These are phyloP conservation scores for Trichoderma virens DNA, from an alignment of 495 filamentous ascomycete genomes.

Conservation along the genomic window DNA sequence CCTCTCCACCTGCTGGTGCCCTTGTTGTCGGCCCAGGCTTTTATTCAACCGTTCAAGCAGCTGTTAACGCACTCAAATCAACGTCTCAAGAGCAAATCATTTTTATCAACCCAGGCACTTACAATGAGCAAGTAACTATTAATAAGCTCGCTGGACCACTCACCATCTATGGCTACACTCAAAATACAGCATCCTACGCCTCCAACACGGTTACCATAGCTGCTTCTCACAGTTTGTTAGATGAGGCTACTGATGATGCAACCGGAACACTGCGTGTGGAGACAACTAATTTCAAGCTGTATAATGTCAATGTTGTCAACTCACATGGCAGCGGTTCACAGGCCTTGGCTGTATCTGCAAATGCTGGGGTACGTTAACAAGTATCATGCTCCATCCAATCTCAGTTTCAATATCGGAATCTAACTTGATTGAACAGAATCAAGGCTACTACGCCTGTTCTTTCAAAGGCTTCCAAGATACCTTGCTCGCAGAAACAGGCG, in stretches of 20 bases:
- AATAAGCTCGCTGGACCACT: slow-evolving; percentile 39
- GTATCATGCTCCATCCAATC: no score
- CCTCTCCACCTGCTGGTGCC: not conserved
- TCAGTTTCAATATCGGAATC: no score
- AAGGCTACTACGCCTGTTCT: slow-evolving; percentile 52
- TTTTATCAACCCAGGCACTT: slow-evolving; percentile 55
- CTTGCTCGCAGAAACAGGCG: slow-evolving; percentile 48
- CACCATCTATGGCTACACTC: slow-evolving; percentile 54
- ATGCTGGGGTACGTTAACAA: slow-evolving; percentile 19
- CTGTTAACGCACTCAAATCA: slow-evolving; percentile 46
- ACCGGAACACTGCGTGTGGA: slow-evolving; percentile 49
- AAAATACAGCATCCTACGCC: slow-evolving; percentile 46
- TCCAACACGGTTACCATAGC: slow-evolving; percentile 55
- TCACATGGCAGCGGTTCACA: slow-evolving; percentile 46
- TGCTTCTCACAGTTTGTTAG: not conserved
- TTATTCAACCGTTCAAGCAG: slow-evolving; percentile 46
- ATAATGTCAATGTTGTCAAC: slow-evolving; percentile 58
- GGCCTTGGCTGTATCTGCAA: slow-evolving; percentile 51
- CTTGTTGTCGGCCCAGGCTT: not conserved
- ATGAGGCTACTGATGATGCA: slow-evolving; percentile 32
- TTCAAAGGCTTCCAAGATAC: slow-evolving; percentile 58
- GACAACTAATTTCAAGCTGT: slow-evolving; percentile 43
- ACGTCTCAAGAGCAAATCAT: slow-evolving; percentile 44
- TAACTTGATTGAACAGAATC: slow-evolving; percentile 16
- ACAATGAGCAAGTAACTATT: slow-evolving; percentile 53